Conservation (phyloP, 2,329 filamentous ascomycete species). For the Escovopsis sp. region DNA sequence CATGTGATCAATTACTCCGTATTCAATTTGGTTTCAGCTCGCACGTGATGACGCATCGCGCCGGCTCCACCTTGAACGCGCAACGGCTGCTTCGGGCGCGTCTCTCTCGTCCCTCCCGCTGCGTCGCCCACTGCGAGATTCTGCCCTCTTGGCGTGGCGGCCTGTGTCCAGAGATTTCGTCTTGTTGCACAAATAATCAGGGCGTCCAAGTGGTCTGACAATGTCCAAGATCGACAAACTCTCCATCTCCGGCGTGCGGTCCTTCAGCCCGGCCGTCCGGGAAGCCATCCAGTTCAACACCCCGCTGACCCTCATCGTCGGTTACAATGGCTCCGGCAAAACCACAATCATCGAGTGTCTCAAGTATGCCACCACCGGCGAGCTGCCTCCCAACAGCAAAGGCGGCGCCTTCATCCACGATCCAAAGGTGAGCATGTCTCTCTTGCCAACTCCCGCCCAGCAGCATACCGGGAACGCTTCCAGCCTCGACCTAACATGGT, state of each 20-base stretch:
- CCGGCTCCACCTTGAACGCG: slow-evolving; percentile 6
- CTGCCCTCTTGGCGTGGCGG: too few relatives aligned
- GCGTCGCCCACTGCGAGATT: not conserved
- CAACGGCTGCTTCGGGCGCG: slow-evolving; percentile 6
- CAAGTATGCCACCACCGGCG: slow-evolving; percentile 93
- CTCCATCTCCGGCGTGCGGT: slow-evolving; percentile 69
- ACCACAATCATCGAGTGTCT: slow-evolving; percentile 98
- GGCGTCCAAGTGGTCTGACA: slow-evolving; percentile 6
- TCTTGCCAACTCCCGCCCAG: not conserved
- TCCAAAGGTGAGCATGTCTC: slow-evolving; percentile 48
- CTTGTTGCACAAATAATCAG: too few relatives aligned
- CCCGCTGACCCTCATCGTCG: slow-evolving; percentile 89
- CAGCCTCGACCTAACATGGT: not conserved
- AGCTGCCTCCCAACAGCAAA: slow-evolving; percentile 80
- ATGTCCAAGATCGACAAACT: slow-evolving; percentile 82
- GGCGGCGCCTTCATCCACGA: slow-evolving; percentile 93
- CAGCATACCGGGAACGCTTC: not conserved
- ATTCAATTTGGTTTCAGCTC: too few relatives aligned
- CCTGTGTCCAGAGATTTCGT: too few relatives aligned
- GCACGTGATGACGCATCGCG: slow-evolving; percentile 11
- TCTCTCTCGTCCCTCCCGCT: not conserved
- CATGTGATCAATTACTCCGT: too few relatives aligned
- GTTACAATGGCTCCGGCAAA: slow-evolving; percentile 94
- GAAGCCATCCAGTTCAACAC: slow-evolving; percentile 81
- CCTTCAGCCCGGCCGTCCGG: slow-evolving; percentile 60